Conservation (phyloP, 768 basidiomycete species). For the Russula emetica region DNA sequence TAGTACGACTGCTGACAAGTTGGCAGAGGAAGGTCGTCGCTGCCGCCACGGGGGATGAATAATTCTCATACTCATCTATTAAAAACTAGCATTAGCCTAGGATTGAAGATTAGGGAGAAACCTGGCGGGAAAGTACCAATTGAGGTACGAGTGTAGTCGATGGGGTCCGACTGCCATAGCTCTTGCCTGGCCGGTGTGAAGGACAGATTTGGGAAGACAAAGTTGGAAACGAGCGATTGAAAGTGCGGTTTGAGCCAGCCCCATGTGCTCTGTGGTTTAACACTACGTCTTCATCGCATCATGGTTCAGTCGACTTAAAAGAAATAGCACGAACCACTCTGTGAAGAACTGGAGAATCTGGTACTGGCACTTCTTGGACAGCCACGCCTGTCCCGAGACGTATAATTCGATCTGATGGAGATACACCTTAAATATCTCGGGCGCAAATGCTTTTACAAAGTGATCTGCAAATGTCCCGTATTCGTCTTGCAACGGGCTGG, state of each 20-base stretch:
- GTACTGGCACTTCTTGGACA: slow-evolving; percentile 79
- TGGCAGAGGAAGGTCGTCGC: slow-evolving; percentile 78
- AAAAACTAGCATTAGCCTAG: slow-evolving; percentile 7
- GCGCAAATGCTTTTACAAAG: slow-evolving; percentile 74
- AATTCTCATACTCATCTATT: slow-evolving; percentile 77
- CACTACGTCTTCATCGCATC: slow-evolving; percentile 41
- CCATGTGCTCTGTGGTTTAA: slow-evolving; percentile 95
- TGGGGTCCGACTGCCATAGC: slow-evolving; percentile 76
- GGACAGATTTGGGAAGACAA: slow-evolving; percentile 83
- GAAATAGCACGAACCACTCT: slow-evolving; percentile 59
- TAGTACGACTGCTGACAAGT: slow-evolving; percentile 74
- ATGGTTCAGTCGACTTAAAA: slow-evolving; percentile 1
- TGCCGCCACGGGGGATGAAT: slow-evolving; percentile 69
- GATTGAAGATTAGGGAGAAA: slow-evolving; percentile 1
- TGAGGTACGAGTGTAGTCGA: slow-evolving; percentile 73
- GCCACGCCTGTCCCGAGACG: slow-evolving; percentile 70
- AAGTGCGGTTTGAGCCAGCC: slow-evolving; percentile 80
- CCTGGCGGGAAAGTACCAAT: slow-evolving; percentile 46
- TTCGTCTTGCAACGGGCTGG: slow-evolving; percentile 60
- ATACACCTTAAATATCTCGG: slow-evolving; percentile 82
- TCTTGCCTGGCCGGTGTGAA: slow-evolving; percentile 65
- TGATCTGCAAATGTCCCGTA: slow-evolving; percentile 72
- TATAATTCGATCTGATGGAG: slow-evolving; percentile 65
- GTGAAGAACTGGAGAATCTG: slow-evolving; percentile 82
- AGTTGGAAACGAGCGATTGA: slow-evolving; percentile 68